Percentiles rank a stretch among this genome's conserved stretches.
Evolutionary conservation across 805 yeast species (phyloP).

Genomic region (Candida sithepensis): DNA sequence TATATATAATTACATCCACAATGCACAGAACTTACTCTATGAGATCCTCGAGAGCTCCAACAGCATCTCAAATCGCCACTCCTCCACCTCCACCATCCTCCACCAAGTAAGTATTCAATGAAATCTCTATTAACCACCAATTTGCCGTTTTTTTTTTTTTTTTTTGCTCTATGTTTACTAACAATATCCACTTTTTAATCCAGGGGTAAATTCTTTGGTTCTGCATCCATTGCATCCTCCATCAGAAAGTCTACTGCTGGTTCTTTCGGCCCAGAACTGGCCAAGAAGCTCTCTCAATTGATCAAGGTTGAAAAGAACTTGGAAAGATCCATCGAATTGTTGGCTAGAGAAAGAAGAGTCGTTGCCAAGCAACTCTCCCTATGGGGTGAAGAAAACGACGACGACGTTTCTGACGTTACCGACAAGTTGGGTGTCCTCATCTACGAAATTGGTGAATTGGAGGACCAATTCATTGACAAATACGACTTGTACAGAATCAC

Average conservation of each 20-base stretch:
- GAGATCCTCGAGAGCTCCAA: conserved; percentile 76
- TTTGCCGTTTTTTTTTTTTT: not conserved
- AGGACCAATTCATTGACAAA: conserved; percentile 81
- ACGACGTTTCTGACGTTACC: conserved; percentile 81
- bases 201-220: conserved; percentile 72
- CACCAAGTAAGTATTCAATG: conserved; percentile 44
- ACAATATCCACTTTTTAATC: not conserved
- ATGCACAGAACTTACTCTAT: conserved; percentile 87
- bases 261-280: conserved; percentile 73
- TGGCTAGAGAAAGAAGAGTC: conserved; percentile 73
- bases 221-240: conserved; percentile 51
- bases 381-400: conserved; percentile 88
- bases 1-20: conserved; percentile 11
- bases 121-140: not conserved
- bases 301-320: conserved; percentile 82
- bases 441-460: conserved; percentile 81
- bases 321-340: conserved; percentile 72
- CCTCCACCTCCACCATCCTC: conserved; percentile 82
- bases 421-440: conserved; percentile 82
- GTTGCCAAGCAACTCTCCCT: conserved; percentile 78
- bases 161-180: conserved; percentile 1
- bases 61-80: conserved; percentile 73
- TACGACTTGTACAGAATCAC: conserved; percentile 85
- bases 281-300: conserved; percentile 68
- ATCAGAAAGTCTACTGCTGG: conserved; percentile 71